Evolutionary conservation across 495 filamentous ascomycete genomes (phyloP), one percentile per base, ranked within the genome.

Genomic region (Penicillium salamii): DNA sequence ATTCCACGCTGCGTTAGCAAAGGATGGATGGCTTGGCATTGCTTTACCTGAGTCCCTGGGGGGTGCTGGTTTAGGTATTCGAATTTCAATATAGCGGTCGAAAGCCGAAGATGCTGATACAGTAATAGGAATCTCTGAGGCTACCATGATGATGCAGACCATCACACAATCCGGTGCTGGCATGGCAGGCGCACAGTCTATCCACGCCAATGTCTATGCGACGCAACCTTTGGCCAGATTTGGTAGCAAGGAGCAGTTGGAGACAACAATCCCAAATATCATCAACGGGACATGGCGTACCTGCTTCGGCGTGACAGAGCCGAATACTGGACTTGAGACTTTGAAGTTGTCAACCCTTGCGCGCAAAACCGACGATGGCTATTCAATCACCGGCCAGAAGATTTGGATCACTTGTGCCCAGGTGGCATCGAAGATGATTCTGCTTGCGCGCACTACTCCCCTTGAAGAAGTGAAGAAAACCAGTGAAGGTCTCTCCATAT

Each of bases 401-500:
- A 90, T 90, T 52, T 89, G 87, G 88, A 91, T 90, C 33, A 85
- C 87, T 3, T 88, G 79, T 46, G 88, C 88, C 3, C 86, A 91
- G 61, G 84, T 89, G 6, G 87, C 87, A 1, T 70, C 72, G 5
- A 87, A 86, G 57, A 90, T 91, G 87, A 81, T 91, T 6, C 71
- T 91, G 2, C 74, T 93, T 0, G 88, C 88, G 9, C 79, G 88
- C 9, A 90, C 88, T 0, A 86, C 83, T 3, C 79, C 86, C 0
- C 61, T 83, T 1, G 80, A 88, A 46, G 76, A 86, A 46, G 79
- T 85, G 1, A 69, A 73, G 46, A 88, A 84, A 63, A 71, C 82
- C 2, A 84, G 77, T 18, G 79, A 91, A 56, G 87, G 85, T 0
- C 71, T 91, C 0, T 89, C 84, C 1, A 65, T 90, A 12, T 90